These are phyloP conservation scores for Paraconiothyrium sp. DNA, from an alignment of 2,329 filamentous ascomycete genomes.

Conservation along the genomic window DNA sequence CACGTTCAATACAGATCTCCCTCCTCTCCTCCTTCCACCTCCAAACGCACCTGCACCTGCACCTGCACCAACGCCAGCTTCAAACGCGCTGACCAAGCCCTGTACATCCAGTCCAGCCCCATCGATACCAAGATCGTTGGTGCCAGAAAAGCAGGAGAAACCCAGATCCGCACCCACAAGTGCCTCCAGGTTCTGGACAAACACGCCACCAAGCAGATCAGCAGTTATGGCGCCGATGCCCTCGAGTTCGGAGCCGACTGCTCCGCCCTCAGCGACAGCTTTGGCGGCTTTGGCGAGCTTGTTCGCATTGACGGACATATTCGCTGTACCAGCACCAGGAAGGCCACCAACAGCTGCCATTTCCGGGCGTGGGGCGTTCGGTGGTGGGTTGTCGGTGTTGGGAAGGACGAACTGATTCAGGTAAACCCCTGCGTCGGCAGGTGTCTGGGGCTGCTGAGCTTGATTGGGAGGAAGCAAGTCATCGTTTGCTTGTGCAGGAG, in stretches of 20 bases:
- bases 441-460: conserved; percentile 39
- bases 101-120: conserved; percentile 32
- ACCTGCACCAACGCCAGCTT: conserved; percentile 22
- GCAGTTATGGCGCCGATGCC: conserved; percentile 46
- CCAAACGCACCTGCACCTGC: conserved; percentile 14
- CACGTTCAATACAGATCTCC: conserved; percentile 41
- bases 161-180: conserved; percentile 46
- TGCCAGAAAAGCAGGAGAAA: conserved; percentile 33
- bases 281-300: conserved; percentile 47
- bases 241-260: conserved; percentile 44
- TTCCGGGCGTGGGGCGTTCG: conserved; percentile 43
- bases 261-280: conserved; percentile 45
- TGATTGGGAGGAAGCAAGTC: conserved; percentile 26
- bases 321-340: conserved; percentile 42
- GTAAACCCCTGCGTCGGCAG: conserved; percentile 45
- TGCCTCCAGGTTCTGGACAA: conserved; percentile 47
- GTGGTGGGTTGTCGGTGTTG: conserved; percentile 44
- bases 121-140: conserved; percentile 24
- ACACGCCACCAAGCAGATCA: conserved; percentile 46
- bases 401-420: conserved; percentile 50
- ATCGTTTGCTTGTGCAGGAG: conserved; percentile 34
- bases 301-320: conserved; percentile 41
- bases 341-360: conserved; percentile 49
- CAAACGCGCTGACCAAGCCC: conserved; percentile 36
- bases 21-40: conserved; percentile 24